These are phyloP conservation scores for Sclerotinia spermophila DNA, from an alignment of 2,329 filamentous ascomycete species.

Conservation along the genomic window DNA sequence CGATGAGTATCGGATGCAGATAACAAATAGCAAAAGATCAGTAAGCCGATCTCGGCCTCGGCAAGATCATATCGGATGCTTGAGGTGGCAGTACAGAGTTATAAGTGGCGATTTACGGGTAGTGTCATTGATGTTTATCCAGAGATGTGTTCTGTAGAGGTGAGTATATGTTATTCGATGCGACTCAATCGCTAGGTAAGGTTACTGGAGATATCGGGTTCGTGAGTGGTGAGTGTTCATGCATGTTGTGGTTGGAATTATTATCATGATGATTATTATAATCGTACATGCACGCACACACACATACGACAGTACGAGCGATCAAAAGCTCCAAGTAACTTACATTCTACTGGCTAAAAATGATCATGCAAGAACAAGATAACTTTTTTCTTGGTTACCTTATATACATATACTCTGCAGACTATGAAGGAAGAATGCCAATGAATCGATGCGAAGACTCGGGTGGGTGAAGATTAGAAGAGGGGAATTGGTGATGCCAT, in stretches of 20 bases:
- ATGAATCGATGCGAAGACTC: background rate
- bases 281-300: slow-evolving; percentile 21
- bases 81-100: slow-evolving; percentile 30
- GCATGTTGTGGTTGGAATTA: background rate
- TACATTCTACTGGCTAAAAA: background rate
- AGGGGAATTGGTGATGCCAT: slow-evolving; percentile 21
- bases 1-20: background rate
- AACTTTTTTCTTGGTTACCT: background rate
- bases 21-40: background rate
- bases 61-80: too few species aligned
- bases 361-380: slow-evolving; percentile 1
- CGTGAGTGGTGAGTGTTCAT: background rate
- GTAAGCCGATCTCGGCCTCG: background rate
- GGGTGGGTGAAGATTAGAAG: background rate
- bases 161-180: slow-evolving; percentile 22
- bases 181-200: background rate
- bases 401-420: background rate
- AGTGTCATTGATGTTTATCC: background rate
- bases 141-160: background rate
- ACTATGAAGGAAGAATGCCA: background rate
- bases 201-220: slow-evolving; percentile 14
- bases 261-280: background rate
- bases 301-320: background rate
- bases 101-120: slow-evolving; percentile 19
- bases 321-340: background rate